A percentile compares a stretch with the other conserved stretches of the same genome.
Evolutionary conservation across 768 basidiomycete species (phyloP).

Genomic region (Suillus subalutaceus): DNA sequence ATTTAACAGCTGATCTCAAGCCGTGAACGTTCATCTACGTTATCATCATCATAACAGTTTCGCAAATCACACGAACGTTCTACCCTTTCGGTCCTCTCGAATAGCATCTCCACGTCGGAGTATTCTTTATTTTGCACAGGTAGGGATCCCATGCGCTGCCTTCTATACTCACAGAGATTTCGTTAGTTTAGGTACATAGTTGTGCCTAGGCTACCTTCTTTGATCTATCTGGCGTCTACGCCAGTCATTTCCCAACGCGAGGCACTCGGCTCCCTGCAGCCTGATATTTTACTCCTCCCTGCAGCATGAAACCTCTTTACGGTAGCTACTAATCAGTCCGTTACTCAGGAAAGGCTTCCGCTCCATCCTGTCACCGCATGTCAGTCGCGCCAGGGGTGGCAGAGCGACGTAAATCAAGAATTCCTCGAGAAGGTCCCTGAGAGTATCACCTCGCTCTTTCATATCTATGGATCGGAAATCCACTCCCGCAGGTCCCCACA

Average conservation of each 20-base stretch:
- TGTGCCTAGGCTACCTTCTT: constrained; percentile 1
- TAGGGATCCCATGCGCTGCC: constrained; percentile 17
- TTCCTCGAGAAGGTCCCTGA: constrained; percentile 16
- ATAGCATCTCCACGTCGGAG: constrained; percentile 24
- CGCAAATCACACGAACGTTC: constrained; percentile 4
- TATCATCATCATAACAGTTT: constrained; percentile 1
- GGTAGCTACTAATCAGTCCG: constrained; percentile 11
- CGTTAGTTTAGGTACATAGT: constrained; percentile 4
- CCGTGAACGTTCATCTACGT: constrained; percentile 2
- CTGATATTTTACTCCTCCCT: constrained; percentile 17
- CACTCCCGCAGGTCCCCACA: constrained; percentile 14
- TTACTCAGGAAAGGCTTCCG: constrained; percentile 10
- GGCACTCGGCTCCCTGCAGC: constrained; percentile 11
- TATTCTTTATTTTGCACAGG: constrained; percentile 29
- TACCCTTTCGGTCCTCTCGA: constrained; percentile 12
- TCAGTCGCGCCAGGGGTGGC: constrained; percentile 14
- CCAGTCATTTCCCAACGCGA: constrained; percentile 4
- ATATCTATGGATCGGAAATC: constrained; percentile 15
- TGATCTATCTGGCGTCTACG: background rate
- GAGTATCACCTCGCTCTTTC: constrained; percentile 6
- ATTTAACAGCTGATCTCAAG: constrained; percentile 29
- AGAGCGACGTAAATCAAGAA: constrained; percentile 28
- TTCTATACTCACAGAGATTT: constrained; percentile 33
- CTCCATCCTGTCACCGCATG: constrained; percentile 17
- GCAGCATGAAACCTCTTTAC: constrained; percentile 17